phyloP scores from a whole-genome alignment of 352 stramenopile genomes.

The Phytophthora pluvialis region DNA sequence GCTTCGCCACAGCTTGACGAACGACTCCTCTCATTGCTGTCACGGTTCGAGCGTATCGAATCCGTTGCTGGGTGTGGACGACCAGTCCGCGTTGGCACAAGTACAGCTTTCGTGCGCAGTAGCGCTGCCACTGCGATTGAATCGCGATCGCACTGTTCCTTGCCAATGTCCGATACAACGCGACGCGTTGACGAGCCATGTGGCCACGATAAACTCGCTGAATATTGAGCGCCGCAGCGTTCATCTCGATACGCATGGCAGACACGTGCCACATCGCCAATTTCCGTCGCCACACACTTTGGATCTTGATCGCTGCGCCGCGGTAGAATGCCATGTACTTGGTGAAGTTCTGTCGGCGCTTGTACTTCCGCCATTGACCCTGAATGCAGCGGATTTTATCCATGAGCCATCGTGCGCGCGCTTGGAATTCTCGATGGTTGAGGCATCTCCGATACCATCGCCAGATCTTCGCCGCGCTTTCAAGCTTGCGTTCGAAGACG shows the following conservation, averaged over 20 bases:
- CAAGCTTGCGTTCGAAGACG: slow-evolving; percentile 31
- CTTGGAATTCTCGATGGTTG: slow-evolving; percentile 39
- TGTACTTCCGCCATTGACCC: slow-evolving; percentile 61
- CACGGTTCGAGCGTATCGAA: slow-evolving; percentile 45
- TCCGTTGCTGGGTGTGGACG: slow-evolving; percentile 47
- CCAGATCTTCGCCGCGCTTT: slow-evolving; percentile 37
- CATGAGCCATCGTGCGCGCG: slow-evolving; percentile 54
- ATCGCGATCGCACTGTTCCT: slow-evolving; percentile 39
- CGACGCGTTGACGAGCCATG: slow-evolving; percentile 34
- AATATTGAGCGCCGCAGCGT: slow-evolving; percentile 38
- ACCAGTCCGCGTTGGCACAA: slow-evolving; percentile 36
- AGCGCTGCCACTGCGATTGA: slow-evolving; percentile 52
- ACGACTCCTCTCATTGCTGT: slow-evolving; percentile 36
- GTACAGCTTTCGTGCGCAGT: slow-evolving; percentile 31
- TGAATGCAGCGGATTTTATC: slow-evolving; percentile 61
- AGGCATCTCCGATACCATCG: slow-evolving; percentile 61
- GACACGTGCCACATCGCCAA: slow-evolving; percentile 40
- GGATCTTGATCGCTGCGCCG: slow-evolving; percentile 39
- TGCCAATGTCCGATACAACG: slow-evolving; percentile 34
- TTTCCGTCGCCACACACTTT: slow-evolving; percentile 56
- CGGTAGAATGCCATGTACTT: slow-evolving; percentile 53
- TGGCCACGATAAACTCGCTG: slow-evolving; percentile 55
- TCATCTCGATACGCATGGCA: slow-evolving; percentile 38
- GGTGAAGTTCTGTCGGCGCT: slow-evolving; percentile 37
- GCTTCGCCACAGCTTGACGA: slow-evolving; percentile 28